Base-by-base conservation (phyloP, 371 early-diverging fungal species). In the Mortierella sp. region DNA sequence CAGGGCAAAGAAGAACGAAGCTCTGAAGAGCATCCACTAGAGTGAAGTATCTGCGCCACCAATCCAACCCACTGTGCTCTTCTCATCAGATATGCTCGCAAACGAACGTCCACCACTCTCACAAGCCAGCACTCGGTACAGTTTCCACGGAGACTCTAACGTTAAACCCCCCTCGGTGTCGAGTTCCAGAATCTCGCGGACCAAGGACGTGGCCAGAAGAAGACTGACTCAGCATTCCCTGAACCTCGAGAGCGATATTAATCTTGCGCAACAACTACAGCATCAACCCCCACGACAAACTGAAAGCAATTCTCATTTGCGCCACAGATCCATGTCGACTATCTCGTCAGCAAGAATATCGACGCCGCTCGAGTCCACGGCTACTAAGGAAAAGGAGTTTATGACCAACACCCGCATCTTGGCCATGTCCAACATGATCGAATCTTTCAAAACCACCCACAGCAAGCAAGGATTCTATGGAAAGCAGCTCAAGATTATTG, bases 381-480 rank as follows among this genome's bases (percentile, higher is more conserved):
- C 60, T 9, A 39, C 64, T 14, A 75, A 75, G 49, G 76, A 75
- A 31, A 68, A 75, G 41, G 76, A 75, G 42, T 69, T 75, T 21
- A 69, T 75, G 64, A 61, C 69, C 34, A 68, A 75, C 49, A 58
- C 70, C 11, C 58, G 69, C 17, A 64, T 75, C 24, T 31, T 69
- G 52, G 76, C 76, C 51, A 63, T 75, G 60, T 69, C 69, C 34
- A 75, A 57, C 27, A 14, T 75, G 30, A 64, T 69, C 31, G 76
- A 75, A n/a, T 64, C 76, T 7, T 63, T 75, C 31, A 47, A 64
- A 7, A 53, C 53, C 21, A 50, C 76, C 6, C 76, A 75, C 31
- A 26, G 64, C 14, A 69, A 64, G 41, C 69, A 75, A 46, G 76
- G 76, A n/a, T 75, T 60, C 39, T 75, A 75, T 31, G 70, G 76